Percentiles rank a stretch among this genome's conserved stretches.
These are phyloP conservation scores for Penicillium cataractarum DNA, from an alignment of 495 filamentous ascomycete species.

Conservation along the genomic window DNA sequence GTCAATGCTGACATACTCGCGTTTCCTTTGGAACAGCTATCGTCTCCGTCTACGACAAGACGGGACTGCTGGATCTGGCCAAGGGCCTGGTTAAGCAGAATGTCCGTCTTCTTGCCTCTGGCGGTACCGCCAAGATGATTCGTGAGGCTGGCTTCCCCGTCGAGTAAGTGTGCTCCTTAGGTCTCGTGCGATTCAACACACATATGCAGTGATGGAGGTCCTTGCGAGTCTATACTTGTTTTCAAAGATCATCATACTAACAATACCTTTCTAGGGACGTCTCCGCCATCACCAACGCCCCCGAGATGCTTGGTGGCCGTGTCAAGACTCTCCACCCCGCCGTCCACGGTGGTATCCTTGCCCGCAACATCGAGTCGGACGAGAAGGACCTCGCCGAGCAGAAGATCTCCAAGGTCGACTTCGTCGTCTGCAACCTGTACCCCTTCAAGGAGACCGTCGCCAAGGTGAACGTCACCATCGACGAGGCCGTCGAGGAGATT, in stretches of 20 bases:
- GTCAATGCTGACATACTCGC: conserved; percentile 19
- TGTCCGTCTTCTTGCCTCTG: conserved; percentile 90
- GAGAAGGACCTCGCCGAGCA: conserved; percentile 96
- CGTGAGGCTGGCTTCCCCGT: conserved; percentile 92
- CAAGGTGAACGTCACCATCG: conserved; percentile 93
- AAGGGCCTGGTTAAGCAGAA: conserved; percentile 90
- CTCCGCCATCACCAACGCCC: conserved; percentile 95
- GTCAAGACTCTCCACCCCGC: conserved; percentile 97
- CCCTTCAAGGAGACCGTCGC: conserved; percentile 97
- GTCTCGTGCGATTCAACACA: background rate
- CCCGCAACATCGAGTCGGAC: conserved; percentile 87
- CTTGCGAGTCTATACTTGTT: background rate
- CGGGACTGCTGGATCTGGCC: conserved; percentile 90
- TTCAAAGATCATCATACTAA: conserved; percentile 12
- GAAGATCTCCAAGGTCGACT: conserved; percentile 97
- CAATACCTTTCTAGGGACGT: conserved; percentile 69
- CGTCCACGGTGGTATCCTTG: conserved; percentile 92
- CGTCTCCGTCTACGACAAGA: conserved; percentile 98
- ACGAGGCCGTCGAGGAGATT: conserved; percentile 96
- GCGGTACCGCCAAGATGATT: conserved; percentile 92
- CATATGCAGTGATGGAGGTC: background rate
- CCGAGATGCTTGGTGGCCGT: conserved; percentile 94
- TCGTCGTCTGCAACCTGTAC: conserved; percentile 97
- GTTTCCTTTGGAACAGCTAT: conserved; percentile 64
- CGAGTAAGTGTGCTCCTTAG: conserved; percentile 61